Conservation (phyloP, 352 stramenopile species). For the Pythium folliculosum region DNA sequence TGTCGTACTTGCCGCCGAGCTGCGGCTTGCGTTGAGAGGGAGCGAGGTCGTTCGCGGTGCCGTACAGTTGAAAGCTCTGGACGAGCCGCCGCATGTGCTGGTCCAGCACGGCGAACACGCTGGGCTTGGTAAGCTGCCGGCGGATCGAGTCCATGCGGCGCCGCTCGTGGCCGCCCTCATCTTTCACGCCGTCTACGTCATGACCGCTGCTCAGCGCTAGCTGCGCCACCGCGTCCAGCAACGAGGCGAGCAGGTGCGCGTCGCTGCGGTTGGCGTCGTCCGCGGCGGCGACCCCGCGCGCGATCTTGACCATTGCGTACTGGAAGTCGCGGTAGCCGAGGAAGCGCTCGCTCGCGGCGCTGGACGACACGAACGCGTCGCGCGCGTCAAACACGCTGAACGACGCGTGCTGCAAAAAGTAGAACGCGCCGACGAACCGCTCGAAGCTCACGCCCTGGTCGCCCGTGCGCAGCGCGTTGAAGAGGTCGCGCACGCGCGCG, state of each 20-base stretch:
- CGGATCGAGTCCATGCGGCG: constrained; percentile 49
- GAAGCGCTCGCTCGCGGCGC: constrained; percentile 44
- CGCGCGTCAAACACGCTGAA: constrained; percentile 74
- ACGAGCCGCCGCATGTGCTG: constrained; percentile 41
- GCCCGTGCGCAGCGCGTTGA: constrained; percentile 49
- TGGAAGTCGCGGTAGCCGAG: constrained; percentile 64
- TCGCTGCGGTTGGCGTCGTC: constrained; percentile 18
- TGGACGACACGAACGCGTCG: constrained; percentile 61
- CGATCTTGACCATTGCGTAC: constrained; percentile 48
- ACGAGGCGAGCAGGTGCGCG: constrained; percentile 27
- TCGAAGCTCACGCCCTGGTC: constrained; percentile 61
- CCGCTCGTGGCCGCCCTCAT: not conserved
- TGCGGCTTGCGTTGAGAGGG: not conserved
- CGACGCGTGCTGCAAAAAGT: constrained; percentile 62
- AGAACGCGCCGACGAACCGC: constrained; percentile 42
- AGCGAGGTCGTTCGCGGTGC: constrained; percentile 27
- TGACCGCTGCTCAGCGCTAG: no score
- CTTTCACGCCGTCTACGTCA: no score
- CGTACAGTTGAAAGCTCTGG: constrained; percentile 70
- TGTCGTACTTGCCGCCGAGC: constrained; percentile 16
- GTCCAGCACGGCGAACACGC: constrained; percentile 50
- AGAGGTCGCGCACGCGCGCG: constrained; percentile 45
- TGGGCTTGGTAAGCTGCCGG: constrained; percentile 48
- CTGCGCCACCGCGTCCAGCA: constrained; percentile 30
- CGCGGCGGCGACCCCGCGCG: constrained; percentile 20